Conservation (phyloP, 2,329 filamentous ascomycete species). For the Aspergillus glaucus region DNA sequence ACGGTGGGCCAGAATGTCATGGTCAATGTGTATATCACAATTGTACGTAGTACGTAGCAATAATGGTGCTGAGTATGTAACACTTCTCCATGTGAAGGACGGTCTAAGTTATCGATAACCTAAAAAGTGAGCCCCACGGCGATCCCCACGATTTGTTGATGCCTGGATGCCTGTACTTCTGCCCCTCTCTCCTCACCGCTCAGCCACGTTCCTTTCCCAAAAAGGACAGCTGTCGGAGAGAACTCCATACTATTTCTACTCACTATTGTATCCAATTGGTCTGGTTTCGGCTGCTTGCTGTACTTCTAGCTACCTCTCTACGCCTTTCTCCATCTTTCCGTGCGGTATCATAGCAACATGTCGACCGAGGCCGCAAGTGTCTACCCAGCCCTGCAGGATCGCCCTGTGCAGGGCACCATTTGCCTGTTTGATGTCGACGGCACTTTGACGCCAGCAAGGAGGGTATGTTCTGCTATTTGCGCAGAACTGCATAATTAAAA, state of each 20-base stretch:
- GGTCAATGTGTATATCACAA: too few relatives aligned
- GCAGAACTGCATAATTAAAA: background rate
- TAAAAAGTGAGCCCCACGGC: background rate
- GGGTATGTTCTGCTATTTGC: constrained; percentile 47
- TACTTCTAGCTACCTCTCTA: background rate
- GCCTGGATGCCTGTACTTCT: background rate
- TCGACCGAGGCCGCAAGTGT: constrained; percentile 25
- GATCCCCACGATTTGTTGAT: background rate
- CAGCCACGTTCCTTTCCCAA: background rate
- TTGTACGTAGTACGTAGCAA: too few relatives aligned
- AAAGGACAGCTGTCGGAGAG: background rate
- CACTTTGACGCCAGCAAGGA: constrained; percentile 77
- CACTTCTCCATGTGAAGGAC: too few relatives aligned
- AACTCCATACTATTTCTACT: background rate
- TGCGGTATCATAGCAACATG: constrained; percentile 15
- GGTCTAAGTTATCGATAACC: background rate
- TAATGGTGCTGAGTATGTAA: too few relatives aligned
- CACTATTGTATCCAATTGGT: background rate
- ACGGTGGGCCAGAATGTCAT: too few relatives aligned
- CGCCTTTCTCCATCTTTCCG: constrained; percentile 4
- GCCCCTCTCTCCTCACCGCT: background rate
- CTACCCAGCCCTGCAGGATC: constrained; percentile 71
- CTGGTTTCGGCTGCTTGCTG: background rate
- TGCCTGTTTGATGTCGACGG: constrained; percentile 94
- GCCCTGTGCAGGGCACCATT: constrained; percentile 87